Base-by-base conservation (phyloP, 1,284 basidiomycete species). In the Apiotrichum sp. region DNA sequence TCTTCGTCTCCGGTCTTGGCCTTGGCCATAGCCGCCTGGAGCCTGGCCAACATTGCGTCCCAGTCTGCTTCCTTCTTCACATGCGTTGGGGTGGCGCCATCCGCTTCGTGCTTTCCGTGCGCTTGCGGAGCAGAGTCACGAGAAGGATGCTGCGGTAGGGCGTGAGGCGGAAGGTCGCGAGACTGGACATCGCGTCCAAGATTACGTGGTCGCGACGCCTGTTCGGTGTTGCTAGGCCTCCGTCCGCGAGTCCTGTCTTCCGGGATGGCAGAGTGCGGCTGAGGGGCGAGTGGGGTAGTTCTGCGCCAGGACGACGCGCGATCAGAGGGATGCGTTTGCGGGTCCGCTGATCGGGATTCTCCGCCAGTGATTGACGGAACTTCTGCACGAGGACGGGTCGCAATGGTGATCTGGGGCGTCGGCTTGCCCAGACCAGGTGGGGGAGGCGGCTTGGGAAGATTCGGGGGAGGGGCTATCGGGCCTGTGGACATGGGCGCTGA, bases 41-140 rank as follows among this genome's bases (percentile, higher is more conserved):
- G 90, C 34, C 90, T 83, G 6, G 87, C 89, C 81, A 96, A 87
- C 52, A 85, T 84, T 67, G 90, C 86, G 66, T 92, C 86, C 64
- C 93, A 77, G 84, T 79, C 43, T 82, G 83, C 63, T 86, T 87
- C 65, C 83, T 75, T 68, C 58, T 66, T 65, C 6, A 62, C 57
- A 1, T 53, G 54, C 22, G 50, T 38, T 2, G 50, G 53, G 1
- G 59, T 53, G 2, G 56, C 52, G 33, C 53, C 53, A 14, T 58
- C 53, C 0, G 36, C 31, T n/a, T 50, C 45, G 5, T 38, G 43
- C 3, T 42, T 34, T 32, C 10, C 6, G 13, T 34, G 11, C 9
- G 33, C 32, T 11, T 56, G 48, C 14, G 43, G 47, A 11, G 41
- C 34, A 9, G 42, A 36, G 4, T 55, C 54, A 16, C 55, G 49